phyloP scores from a whole-genome alignment of 306 rosid species.

The Canavalia ensiformis region DNA sequence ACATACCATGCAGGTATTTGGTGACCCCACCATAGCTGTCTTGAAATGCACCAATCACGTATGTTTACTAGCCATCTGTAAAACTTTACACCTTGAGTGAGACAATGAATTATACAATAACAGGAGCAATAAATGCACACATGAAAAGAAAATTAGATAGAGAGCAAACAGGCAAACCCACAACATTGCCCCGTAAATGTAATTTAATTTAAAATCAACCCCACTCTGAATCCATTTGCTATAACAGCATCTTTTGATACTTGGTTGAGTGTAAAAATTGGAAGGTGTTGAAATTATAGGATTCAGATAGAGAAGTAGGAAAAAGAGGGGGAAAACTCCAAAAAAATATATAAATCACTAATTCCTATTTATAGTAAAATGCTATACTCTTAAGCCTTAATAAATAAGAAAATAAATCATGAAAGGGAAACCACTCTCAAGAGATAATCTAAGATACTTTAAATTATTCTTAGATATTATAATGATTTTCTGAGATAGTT shows the following conservation, averaged over 20 bases:
- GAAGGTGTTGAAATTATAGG: conserved; percentile 12
- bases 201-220: background rate
- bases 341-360: background rate
- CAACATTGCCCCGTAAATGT: background rate
- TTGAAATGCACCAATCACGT: conserved; percentile 95
- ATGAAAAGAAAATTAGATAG: background rate
- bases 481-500: conserved; percentile 2
- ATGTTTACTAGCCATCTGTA: conserved; percentile 94
- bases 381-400: background rate
- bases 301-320: conserved; percentile 12
- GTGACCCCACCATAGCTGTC: conserved; percentile 99
- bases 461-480: background rate
- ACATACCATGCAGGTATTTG: conserved; percentile 95
- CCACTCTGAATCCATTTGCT: background rate
- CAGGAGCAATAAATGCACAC: background rate
- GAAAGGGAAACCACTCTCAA: conserved; percentile 18
- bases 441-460: conserved; percentile 12
- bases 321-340: background rate
- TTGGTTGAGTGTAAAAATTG: background rate
- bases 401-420: background rate
- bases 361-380: background rate
- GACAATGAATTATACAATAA: background rate
- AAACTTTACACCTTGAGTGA: conserved; percentile 35
- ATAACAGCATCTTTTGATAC: background rate
- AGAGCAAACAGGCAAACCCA: conserved; percentile 33